Conservation (phyloP, 2,329 filamentous ascomycete genomes). For the Fonsecaea erecta region DNA sequence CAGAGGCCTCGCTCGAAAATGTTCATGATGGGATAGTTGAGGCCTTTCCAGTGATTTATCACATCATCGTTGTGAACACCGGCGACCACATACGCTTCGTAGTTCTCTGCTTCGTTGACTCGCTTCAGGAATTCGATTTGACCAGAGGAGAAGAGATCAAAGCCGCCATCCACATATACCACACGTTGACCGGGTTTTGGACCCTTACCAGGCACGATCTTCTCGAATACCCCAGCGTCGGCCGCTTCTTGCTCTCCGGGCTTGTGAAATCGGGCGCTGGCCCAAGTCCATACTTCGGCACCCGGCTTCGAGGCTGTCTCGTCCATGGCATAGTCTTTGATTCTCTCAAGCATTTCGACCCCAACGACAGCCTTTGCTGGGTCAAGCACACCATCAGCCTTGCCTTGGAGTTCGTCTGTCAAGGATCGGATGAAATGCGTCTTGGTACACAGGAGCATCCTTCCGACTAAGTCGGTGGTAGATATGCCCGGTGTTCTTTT, state of each 20-base stretch:
- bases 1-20: conserved; percentile 95
- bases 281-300: conserved; percentile 85
- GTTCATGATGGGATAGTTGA: conserved; percentile 99
- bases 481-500: conserved; percentile 96
- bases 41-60: conserved; percentile 94
- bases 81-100: conserved; percentile 80
- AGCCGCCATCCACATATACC: conserved; percentile 95
- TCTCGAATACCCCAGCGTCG: conserved; percentile 68
- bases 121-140: conserved; percentile 92
- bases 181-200: conserved; percentile 79
- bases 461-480: conserved; percentile 95
- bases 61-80: conserved; percentile 94
- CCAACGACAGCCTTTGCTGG: conserved; percentile 70
- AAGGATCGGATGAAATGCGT: conserved; percentile 89
- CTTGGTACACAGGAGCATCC: conserved; percentile 95
- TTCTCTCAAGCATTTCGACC: conserved; percentile 73
- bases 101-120: conserved; percentile 68
- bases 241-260: conserved; percentile 49
- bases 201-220: conserved; percentile 71
- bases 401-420: conserved; percentile 67
- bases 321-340: conserved; percentile 86
- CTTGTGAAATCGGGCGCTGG: conserved; percentile 46
- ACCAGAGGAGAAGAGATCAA: conserved; percentile 93
- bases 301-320: conserved; percentile 78
- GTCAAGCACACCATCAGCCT: conserved; percentile 71